A percentile compares a stretch with the other conserved stretches of the same genome.
These are phyloP conservation scores for Rhizomucor pusillus DNA, from an alignment of 371 early-diverging fungal species.

Conservation along the genomic window DNA sequence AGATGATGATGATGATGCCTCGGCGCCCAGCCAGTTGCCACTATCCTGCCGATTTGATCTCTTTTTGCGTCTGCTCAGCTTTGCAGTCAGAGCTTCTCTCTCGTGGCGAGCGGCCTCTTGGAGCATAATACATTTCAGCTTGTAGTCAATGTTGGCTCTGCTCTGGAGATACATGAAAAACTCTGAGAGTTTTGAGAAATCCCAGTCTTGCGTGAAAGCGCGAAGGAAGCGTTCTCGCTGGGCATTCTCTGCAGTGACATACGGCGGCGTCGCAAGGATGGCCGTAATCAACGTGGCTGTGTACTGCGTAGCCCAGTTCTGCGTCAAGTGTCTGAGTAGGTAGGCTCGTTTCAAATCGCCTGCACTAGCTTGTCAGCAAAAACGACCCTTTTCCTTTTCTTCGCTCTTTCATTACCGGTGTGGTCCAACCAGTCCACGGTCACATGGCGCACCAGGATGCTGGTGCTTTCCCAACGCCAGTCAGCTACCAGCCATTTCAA, in stretches of 20 bases:
- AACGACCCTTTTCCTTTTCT: not conserved
- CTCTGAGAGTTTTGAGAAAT: conserved; percentile 74
- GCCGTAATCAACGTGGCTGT: conserved; percentile 50
- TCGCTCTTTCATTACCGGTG: conserved; percentile 24
- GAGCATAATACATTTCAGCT: conserved; percentile 70
- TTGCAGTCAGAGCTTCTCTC: conserved; percentile 38
- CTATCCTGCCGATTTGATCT: conserved; percentile 1
- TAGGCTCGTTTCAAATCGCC: conserved; percentile 55
- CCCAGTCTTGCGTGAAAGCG: conserved; percentile 71
- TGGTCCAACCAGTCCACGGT: conserved; percentile 63
- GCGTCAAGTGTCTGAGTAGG: conserved; percentile 52
- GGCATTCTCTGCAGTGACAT: conserved; percentile 22
- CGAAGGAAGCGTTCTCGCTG: conserved; percentile 65
- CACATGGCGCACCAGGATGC: conserved; percentile 61
- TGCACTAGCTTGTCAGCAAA: conserved; percentile 7
- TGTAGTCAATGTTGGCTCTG: conserved; percentile 66
- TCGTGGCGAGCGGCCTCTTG: conserved; percentile 66
- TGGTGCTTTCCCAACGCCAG: conserved; percentile 69
- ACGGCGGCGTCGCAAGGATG: conserved; percentile 38
- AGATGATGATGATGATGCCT: conserved; percentile 14
- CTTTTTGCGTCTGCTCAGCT: conserved; percentile 28
- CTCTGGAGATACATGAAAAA: conserved; percentile 72
- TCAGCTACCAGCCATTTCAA: conserved; percentile 68
- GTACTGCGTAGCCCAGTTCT: conserved; percentile 61
- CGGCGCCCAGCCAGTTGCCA: conserved; percentile 1